These are phyloP conservation scores for Toxicodendron radicans DNA, from an alignment of 345 rosid genomes.

Conservation along the genomic window DNA sequence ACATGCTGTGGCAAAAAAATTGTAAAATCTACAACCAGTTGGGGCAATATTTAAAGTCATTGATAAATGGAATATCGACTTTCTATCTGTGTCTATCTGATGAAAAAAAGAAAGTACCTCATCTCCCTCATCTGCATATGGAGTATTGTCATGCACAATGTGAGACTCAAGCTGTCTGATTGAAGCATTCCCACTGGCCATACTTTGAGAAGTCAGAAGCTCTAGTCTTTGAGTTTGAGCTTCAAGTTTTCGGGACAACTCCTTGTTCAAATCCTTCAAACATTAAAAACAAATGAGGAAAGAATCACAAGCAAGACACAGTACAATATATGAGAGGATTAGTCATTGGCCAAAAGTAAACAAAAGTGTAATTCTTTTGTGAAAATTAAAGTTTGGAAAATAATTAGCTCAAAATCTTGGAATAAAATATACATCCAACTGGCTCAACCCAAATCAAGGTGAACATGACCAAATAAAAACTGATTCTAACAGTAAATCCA, in stretches of 20 bases:
- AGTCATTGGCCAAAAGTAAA: too few relatives aligned
- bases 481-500: neutral
- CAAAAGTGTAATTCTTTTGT: too few relatives aligned
- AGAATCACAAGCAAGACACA: neutral
- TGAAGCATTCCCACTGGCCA: slow-evolving; percentile 53
- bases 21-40: too few relatives aligned
- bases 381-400: neutral
- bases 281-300: slow-evolving; percentile 11
- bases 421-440: neutral
- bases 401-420: neutral
- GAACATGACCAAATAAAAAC: neutral
- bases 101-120: slow-evolving; percentile 58
- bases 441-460: neutral
- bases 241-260: slow-evolving; percentile 83
- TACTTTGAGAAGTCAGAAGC: slow-evolving; percentile 79
- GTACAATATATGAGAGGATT: too few relatives aligned
- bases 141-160: slow-evolving; percentile 46
- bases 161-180: slow-evolving; percentile 55
- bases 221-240: slow-evolving; percentile 93
- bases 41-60: too few relatives aligned
- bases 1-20: too few relatives aligned
- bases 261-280: slow-evolving; percentile 80
- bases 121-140: slow-evolving; percentile 97
- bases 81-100: neutral
- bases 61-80: too few relatives aligned